A percentile compares a stretch with the other conserved stretches of the same genome.
phyloP scores from a whole-genome alignment of 2,329 filamentous ascomycete genomes.

The Aspergillus eucalypticola region DNA sequence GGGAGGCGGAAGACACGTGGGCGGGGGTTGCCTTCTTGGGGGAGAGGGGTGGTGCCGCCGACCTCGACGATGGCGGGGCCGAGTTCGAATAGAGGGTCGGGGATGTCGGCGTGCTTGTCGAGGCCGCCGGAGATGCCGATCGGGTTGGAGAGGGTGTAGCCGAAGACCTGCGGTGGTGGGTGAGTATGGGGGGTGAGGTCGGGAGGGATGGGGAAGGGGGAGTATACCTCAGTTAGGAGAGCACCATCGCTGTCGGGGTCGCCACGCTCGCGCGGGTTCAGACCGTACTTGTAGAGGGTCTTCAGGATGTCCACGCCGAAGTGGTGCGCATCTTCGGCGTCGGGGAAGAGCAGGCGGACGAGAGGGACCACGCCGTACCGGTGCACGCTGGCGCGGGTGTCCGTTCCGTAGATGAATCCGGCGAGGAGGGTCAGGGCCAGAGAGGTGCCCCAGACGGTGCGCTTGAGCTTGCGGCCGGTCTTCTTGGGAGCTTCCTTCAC shows the following conservation, averaged over 20 bases:
- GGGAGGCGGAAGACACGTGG: slow-evolving; percentile 87
- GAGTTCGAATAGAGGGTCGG: slow-evolving; percentile 78
- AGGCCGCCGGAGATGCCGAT: slow-evolving; percentile 94
- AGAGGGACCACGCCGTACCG: slow-evolving; percentile 61
- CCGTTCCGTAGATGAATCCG: slow-evolving; percentile 69
- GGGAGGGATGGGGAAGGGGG: background rate
- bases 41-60: slow-evolving; percentile 82
- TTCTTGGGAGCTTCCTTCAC: slow-evolving; percentile 33
- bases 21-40: slow-evolving; percentile 83
- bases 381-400: slow-evolving; percentile 71
- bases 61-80: slow-evolving; percentile 89
- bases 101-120: slow-evolving; percentile 90
- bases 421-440: slow-evolving; percentile 51
- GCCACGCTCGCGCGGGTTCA: slow-evolving; percentile 83
- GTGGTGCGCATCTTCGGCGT: slow-evolving; percentile 85
- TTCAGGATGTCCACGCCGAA: slow-evolving; percentile 71
- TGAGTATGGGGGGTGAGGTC: background rate
- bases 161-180: slow-evolving; percentile 65
- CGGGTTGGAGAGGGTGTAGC: slow-evolving; percentile 75
- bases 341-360: slow-evolving; percentile 44
- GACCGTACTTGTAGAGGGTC: slow-evolving; percentile 68
- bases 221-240: slow-evolving; percentile 53
- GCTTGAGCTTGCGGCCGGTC: slow-evolving; percentile 29
- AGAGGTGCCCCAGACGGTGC: slow-evolving; percentile 50
- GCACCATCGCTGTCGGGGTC: slow-evolving; percentile 55